Base-by-base conservation (phyloP, 225 moss, liverwort and hornwort genomes). In the Polytrichum commune region DNA sequence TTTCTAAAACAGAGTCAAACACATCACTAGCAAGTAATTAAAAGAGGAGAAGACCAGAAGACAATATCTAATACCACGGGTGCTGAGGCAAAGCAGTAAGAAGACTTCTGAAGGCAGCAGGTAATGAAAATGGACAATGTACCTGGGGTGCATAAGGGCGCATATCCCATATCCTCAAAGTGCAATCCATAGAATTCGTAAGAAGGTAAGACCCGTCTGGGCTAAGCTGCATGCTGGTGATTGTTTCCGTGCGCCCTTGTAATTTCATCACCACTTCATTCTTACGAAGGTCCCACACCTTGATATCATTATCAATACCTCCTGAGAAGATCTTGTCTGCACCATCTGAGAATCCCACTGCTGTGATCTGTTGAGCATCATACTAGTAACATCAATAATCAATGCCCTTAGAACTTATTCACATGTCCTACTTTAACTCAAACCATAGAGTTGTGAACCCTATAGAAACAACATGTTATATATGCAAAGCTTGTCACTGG, bases 221-320 rank as follows among this genome's bases (percentile, higher is more conserved):
- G 78, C 93, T 94, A 16, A 94, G 84, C 75, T 92, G 89, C 96
- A 97, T 92, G 68, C 93, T 92, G 6, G 96, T 97, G 56, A 97
- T 87, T 38, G 96, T 93, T 71, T 92, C 93, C 38, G 92, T 92
- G 74, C 94, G 96, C 63, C 96, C 93, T 74, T 91, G 89, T 69
- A 97, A 74, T 79, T 85, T 96, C 93, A 93, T 92, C 19, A 90
- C 82, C n/a, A 93, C 92, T 79, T 96, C 96, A 67, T 93, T 93
- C 86, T 96, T 96, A 76, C 96, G 90, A 65, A 96, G 87, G 74
- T 96, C 96, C 96, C 96, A 96, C 58, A 96, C 93, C 79, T 96
- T 96, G 27, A 96, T 79, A 53, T 96, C 96, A 24, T 96, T 96
- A 67, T 96, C 96, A 77, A 96, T 93, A 10, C 96, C 96, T 78